Base-by-base conservation (phyloP, 257 asterid genomes). In the Nicotiana obtusifolia region DNA sequence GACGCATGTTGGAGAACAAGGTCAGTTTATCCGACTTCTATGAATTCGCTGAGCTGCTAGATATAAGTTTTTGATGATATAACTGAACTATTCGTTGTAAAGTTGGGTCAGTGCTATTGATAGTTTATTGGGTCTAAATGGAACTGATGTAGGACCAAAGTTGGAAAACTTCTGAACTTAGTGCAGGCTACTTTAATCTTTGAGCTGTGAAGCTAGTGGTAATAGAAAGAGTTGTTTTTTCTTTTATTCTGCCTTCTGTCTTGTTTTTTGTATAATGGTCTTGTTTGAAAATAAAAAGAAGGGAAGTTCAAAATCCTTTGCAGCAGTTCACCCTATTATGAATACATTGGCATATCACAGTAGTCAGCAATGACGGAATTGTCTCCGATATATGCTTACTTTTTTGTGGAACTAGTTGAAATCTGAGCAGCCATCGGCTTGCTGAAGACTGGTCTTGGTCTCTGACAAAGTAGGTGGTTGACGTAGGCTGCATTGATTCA, bases 1-100 rank as follows among this genome's bases (percentile, higher is more conserved):
- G 78, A 16, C 88, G 94, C 77, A 89, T 92, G 97, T 82, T 87
- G 84, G 93, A 83, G 31, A 73, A 87, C 86, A 89, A 92, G 97
- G 97, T 93, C 30, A 59, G n/a, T 77, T 28, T 44, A 35, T 56
- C 19, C 53, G 10, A 24, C 19, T 30, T 61, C 20, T 47, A 35
- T 76, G 53, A 59, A 30, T 26, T 59, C 8, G 7, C 65, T 30
- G 26, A 54, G 19, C 59, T 65, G 53, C 69, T 54, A 47, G 56
- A 67, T 71, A 22, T 22, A 44, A 24, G 59, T 7, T 1, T 44
- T 44, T n/a, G 13, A 44, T 44, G 24, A 22, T 71, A 5, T 13
- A 13, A 44, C 20, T 71, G 60, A 71, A 71, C 56, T 41, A 7
- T 5, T 44, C 14, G 22, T 22, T 71, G 60, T 44, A 20, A 52